Base-by-base conservation (phyloP, 2,329 filamentous ascomycete species). In the Cladobotryum mycophilum region DNA sequence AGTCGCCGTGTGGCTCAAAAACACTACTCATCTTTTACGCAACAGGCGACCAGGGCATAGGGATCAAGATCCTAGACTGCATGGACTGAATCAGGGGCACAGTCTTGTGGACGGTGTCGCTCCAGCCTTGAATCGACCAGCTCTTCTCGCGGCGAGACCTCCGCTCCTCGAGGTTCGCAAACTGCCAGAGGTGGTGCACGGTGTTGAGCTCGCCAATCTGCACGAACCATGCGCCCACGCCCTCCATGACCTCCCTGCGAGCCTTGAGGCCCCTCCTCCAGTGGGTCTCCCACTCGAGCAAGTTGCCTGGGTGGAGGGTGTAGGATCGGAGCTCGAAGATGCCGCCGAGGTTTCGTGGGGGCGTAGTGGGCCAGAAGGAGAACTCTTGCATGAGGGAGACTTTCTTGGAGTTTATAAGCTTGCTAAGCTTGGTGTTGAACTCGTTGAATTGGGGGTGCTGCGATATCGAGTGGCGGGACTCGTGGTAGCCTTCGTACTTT, bases 371-470 rank as follows among this genome's bases (percentile, higher is more conserved):
- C 93, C 93, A 99, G 79, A 99, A 99, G 35, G 91, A 96, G 72
- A 99, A 99, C 70, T 99, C 93, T 69, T 99, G 93, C 93, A 99
- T 99, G 47, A 99, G 79, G 0, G 91, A 96, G 4, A 86, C 87
- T 59, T 85, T 83, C 76, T 96, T 97, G 56, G 82, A 82, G 53
- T 78, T 84, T 65, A 99, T 92, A 55, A 97, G 76, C n/a, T 75
- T 78, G 70, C 90, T 91, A 47, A 99, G 84, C 71, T 92, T 88
- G 56, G 74, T 75, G 66, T 96, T 89, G 65, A 96, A 96, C 9
- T 81, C 85, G 58, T 84, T 73, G 67, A 89, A 97, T 15, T 90
- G 89, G 56, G 89, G 87, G 62, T 95, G 89, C 60, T 79, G 74
- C 54, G 88, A 83, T 58, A 97, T 96, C 60, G 80, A 82, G 74